Evolutionary conservation across 495 filamentous ascomycete species (phyloP).

Genomic region (Aspergillus nanangensis): DNA sequence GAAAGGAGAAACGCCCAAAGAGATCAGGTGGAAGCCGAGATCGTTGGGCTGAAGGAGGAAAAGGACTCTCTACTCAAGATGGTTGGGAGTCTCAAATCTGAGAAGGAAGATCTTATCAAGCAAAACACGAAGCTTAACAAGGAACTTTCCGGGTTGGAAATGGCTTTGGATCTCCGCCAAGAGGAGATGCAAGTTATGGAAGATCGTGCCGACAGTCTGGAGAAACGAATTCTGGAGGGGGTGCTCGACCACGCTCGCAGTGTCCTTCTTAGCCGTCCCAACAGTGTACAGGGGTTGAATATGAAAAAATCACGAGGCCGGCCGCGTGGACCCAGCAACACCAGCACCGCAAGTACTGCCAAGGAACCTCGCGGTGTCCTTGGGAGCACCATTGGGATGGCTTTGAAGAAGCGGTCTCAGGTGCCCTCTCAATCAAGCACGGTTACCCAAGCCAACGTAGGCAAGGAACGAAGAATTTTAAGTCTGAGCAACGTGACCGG

Average conservation of each 20-base stretch:
- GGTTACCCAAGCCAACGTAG: constrained; percentile 45
- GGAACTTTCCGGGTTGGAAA: constrained; percentile 84
- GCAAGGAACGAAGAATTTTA: constrained; percentile 67
- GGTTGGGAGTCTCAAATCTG: constrained; percentile 52
- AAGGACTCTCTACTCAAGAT: constrained; percentile 57
- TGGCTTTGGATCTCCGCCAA: constrained; percentile 77
- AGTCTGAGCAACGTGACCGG: constrained; percentile 83
- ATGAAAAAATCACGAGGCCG: constrained; percentile 66
- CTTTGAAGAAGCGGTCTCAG: constrained; percentile 44
- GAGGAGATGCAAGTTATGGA: constrained; percentile 92
- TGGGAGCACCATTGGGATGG: constrained; percentile 48
- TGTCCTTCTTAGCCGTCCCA: constrained; percentile 62
- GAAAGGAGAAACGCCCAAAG: constrained; percentile 75
- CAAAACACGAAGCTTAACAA: constrained; percentile 74
- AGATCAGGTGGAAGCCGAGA: constrained; percentile 69
- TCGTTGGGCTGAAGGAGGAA: constrained; percentile 60
- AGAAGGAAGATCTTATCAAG: constrained; percentile 65
- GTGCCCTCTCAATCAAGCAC: constrained; percentile 39
- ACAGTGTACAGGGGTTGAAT: constrained; percentile 52
- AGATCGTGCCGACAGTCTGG: constrained; percentile 75
- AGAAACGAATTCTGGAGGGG: constrained; percentile 88
- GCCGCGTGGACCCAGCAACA: constrained; percentile 35
- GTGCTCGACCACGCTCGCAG: constrained; percentile 92
- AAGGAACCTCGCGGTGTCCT: constrained; percentile 38
- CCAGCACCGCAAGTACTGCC: constrained; percentile 35